Evolutionary conservation across 192 early-diverging fungal species (phyloP), one percentile per base, ranked within the genome.

Genomic region (Radiomyces spectabilis): DNA sequence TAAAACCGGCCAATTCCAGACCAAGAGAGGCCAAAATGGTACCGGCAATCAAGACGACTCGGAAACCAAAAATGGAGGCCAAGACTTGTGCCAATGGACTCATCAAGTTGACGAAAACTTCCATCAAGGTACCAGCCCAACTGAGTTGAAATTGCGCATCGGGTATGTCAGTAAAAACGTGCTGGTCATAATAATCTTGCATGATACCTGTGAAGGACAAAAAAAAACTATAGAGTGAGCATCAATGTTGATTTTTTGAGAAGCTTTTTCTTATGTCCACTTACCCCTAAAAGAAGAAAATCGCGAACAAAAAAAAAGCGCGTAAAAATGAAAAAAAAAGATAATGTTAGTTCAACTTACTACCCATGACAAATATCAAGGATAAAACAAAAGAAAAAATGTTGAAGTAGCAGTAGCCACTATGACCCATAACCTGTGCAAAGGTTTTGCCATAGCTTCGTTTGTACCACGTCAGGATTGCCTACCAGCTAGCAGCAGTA

Each of bases 131-230:
- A 35, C 63, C 63, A 27, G 57, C 63, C 58, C 53, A 58, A 24
- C 56, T 66, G 1, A 66, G 37, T 21, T 66, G 37, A 4, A 61
- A 27, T 10, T 58, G 43, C 0, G 38, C 50, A 9, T 46, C 30
- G 21, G 51, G 31, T 16, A 12, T 25, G 30, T 59, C 44, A 18
- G 46, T 13, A 41, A 66, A 66, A 10, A 57, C 34, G 18, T 46
- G 26, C 35, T 58, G 33, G 13, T 59, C 44, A 41, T 48, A 66
- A 16, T 53, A 49, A 33, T 49, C 63, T 38, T 65, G 63, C 63
- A 65, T 65, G 0, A 65, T 42, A 59, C 63, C 63, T 48, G 33
- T 35, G 33, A 35, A 13, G 5, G 33, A 35, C 33, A 35, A 35
- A 5, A 35, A 35, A 35, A 5, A 35, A 8, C 33, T 35, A 8